Percentiles rank a stretch among this genome's conserved stretches.
These are phyloP conservation scores for Basipetospora chlamydospora DNA, from an alignment of 2,329 filamentous ascomycete species.

Conservation along the genomic window DNA sequence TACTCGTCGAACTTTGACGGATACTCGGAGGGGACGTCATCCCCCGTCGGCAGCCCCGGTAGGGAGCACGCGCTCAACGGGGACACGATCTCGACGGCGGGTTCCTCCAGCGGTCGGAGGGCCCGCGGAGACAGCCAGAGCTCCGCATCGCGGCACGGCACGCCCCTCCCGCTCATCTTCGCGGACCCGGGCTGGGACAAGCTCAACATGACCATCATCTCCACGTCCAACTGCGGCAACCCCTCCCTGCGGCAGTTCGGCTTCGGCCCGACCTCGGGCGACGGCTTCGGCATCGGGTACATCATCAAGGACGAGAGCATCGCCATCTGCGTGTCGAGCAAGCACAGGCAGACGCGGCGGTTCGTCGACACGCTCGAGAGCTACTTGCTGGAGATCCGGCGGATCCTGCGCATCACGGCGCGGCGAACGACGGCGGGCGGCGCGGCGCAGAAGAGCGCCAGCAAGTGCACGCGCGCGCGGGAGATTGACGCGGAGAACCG, in stretches of 20 bases:
- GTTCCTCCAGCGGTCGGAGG: too few relatives aligned
- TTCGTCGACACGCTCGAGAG: conserved; percentile 82
- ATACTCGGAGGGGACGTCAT: conserved; percentile 24
- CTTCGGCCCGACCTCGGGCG: conserved; percentile 84
- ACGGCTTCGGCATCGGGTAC: conserved; percentile 95
- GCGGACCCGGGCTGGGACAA: conserved; percentile 85
- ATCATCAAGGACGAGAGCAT: conserved; percentile 80
- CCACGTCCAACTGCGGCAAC: conserved; percentile 97
- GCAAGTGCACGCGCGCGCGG: conserved; percentile 34
- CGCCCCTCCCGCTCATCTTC: conserved; percentile 63
- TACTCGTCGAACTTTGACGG: conserved; percentile 46
- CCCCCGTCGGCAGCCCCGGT: conserved; percentile 26
- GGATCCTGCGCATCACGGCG: conserved; percentile 58
- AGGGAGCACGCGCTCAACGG: conserved; percentile 28
- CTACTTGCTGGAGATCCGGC: conserved; percentile 81
- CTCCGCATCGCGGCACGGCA: conserved; percentile 24
- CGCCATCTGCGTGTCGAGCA: conserved; percentile 81
- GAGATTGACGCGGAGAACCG: conserved; percentile 30
- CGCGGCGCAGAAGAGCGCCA: too few relatives aligned
- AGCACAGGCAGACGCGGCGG: conserved; percentile 83
- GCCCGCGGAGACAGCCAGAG: conserved; percentile 38
- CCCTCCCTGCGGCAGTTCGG: conserved; percentile 89
- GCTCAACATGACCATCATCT: conserved; percentile 85
- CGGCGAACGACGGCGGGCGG: conserved; percentile 25
- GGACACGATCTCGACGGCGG: background rate